Percentiles rank a stretch among this genome's conserved stretches.
Evolutionary conservation across 2,329 filamentous ascomycete species (phyloP).

Genomic region (Fusarium goolgardi): DNA sequence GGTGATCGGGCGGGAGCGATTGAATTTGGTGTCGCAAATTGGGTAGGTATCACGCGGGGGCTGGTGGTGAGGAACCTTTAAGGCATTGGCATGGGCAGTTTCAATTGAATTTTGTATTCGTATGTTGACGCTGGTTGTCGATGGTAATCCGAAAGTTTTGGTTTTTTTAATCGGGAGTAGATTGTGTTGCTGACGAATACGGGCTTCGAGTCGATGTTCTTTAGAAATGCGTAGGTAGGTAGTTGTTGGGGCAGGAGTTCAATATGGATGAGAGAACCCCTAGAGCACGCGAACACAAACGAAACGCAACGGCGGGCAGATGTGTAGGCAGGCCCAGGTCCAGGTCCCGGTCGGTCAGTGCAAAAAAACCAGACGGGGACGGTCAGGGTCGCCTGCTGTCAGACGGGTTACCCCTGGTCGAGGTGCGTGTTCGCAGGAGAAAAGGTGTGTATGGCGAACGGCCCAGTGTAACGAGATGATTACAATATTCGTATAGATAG

Average conservation of each 20-base stretch:
- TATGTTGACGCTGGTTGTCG: background rate
- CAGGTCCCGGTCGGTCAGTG: slow-evolving; percentile 43
- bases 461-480: slow-evolving; percentile 5
- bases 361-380: slow-evolving; percentile 42
- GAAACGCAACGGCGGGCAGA: slow-evolving; percentile 33
- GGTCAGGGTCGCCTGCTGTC: slow-evolving; percentile 40
- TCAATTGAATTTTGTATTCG: slow-evolving; percentile 12
- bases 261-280: slow-evolving; percentile 43
- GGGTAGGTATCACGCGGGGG: slow-evolving; percentile 42
- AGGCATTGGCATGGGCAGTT: slow-evolving; percentile 34
- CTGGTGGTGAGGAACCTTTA: slow-evolving; percentile 23
- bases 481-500: slow-evolving; percentile 36
- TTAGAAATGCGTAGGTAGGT: slow-evolving; percentile 26
- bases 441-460: slow-evolving; percentile 18
- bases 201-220: slow-evolving; percentile 35
- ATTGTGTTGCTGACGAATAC: slow-evolving; percentile 28
- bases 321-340: slow-evolving; percentile 31
- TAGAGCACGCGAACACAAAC: slow-evolving; percentile 44
- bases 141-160: background rate
- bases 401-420: slow-evolving; percentile 33
- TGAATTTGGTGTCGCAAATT: slow-evolving; percentile 43
- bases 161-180: slow-evolving; percentile 16
- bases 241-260: slow-evolving; percentile 43
- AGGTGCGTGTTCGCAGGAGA: slow-evolving; percentile 28
- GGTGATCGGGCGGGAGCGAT: slow-evolving; percentile 31